Conservation (phyloP, 768 basidiomycete species). For the Hebeloma cylindrosporum region DNA sequence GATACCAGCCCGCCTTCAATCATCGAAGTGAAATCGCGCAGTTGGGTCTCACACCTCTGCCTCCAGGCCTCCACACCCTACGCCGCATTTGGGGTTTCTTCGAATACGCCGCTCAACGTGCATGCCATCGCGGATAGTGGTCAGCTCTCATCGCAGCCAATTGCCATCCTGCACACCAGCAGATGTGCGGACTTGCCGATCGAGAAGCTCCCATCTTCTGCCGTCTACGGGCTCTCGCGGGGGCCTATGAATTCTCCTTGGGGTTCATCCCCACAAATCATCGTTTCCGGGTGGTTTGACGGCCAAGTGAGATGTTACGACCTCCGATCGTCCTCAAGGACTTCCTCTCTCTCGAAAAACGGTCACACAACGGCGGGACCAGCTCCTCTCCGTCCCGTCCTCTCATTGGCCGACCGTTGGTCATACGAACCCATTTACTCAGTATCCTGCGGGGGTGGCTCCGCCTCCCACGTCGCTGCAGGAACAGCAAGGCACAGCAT, state of each 20-base stretch:
- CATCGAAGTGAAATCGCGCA: constrained; percentile 49
- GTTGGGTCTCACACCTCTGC: constrained; percentile 66
- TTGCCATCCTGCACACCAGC: constrained; percentile 45
- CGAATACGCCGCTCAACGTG: constrained; percentile 56
- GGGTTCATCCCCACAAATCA: constrained; percentile 67
- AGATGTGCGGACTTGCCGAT: constrained; percentile 20
- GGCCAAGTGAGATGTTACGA: constrained; percentile 74
- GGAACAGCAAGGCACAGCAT: constrained; percentile 77
- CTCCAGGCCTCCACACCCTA: constrained; percentile 52
- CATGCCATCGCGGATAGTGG: constrained; percentile 50
- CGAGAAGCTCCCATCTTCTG: constrained; percentile 38
- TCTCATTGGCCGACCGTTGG: constrained; percentile 67
- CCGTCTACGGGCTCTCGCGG: constrained; percentile 71
- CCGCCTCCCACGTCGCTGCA: constrained; percentile 64
- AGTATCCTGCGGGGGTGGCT: constrained; percentile 73
- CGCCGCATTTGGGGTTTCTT: constrained; percentile 68
- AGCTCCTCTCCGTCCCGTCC: constrained; percentile 52
- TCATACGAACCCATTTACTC: constrained; percentile 73
- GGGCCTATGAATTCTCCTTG: constrained; percentile 63
- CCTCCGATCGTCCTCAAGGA: constrained; percentile 51
- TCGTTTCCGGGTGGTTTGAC: constrained; percentile 85
- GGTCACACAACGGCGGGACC: constrained; percentile 13
- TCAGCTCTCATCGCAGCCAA: constrained; percentile 44
- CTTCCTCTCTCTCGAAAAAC: constrained; percentile 2
- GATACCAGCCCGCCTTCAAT: constrained; percentile 12